Evolutionary conservation across 192 early-diverging fungal species (phyloP).

Genomic region (Gryganskiella cystojenkinii): DNA sequence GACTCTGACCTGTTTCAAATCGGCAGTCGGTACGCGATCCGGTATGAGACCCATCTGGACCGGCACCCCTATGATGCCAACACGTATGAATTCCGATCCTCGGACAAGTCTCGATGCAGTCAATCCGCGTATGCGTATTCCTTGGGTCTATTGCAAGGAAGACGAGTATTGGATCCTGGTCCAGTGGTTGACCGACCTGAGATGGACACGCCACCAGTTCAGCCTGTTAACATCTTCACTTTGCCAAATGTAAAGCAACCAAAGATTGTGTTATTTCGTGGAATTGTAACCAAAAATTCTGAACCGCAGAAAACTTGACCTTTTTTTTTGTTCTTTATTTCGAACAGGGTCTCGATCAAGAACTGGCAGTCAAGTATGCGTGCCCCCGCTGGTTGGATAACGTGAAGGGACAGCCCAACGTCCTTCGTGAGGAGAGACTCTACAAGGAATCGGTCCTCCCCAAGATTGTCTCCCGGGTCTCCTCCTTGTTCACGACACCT

Average conservation of each 20-base stretch:
- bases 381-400: conserved; percentile 40
- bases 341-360: conserved; percentile 29
- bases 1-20: conserved; percentile 23
- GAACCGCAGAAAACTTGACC: no score
- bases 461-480: conserved; percentile 9
- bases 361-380: conserved; percentile 45
- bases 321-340: no score
- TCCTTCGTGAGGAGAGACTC: background rate
- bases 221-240: conserved; percentile 35
- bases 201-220: conserved; percentile 1
- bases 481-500: background rate
- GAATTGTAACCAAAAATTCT: background rate
- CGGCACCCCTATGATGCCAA: conserved; percentile 37
- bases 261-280: no score
- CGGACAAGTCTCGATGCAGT: conserved; percentile 25
- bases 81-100: conserved; percentile 19
- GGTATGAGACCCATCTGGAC: conserved; percentile 29
- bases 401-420: conserved; percentile 11
- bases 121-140: conserved; percentile 33
- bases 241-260: conserved; percentile 25
- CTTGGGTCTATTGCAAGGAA: conserved; percentile 21
- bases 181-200: background rate
- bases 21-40: conserved; percentile 11
- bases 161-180: background rate
- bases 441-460: conserved; percentile 18